Evolutionary conservation across 177 flowering plant genomes (phyloP), one percentile per base, ranked within the genome.

Genomic region (Vitis hybrid): DNA sequence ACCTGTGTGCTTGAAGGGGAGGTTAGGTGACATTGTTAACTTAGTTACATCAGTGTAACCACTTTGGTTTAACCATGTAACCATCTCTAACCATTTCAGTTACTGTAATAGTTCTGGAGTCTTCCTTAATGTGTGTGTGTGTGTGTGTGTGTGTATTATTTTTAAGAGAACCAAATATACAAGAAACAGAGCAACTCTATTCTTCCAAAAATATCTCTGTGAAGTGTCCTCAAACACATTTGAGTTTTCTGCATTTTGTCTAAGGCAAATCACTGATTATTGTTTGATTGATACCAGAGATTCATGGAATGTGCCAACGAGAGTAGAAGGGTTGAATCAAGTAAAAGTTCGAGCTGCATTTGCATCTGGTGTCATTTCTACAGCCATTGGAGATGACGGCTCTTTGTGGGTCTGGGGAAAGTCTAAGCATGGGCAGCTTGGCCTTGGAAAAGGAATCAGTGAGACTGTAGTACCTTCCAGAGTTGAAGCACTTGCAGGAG

Each of bases 391-490:
- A 54, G 90, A 84, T 68, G 96, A 93, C 74, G 98, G 99, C 20
- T 86, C 94, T 66, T 70, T 93, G 74, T 90, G 99, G 98, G 91
- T 88, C 10, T 95, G 99, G 99, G 98, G 99, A 19, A 88, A 78
- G 74, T 95, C 99, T 15, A 91, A 90, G 81, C 89, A 94, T n/a
- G 97, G 99, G 48, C 99, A 95, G 77, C 92, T 93, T 64, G 99
- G 98, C 59, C 92, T 91, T 54, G 97, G 98, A 16, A 78, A 84
- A 73, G 90, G 79, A 34, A 56, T 90, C 45, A 82, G 72, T 0
- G 89, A 89, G 71, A 84, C 91, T 77, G 52, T 76, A 48, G 60
- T 71, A 20, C 99, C 99, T 67, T 74, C 90, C 39, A 86, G 77
- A 79, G 89, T 95, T 68, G 85, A 88, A 77, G 84, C 90, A 63